Base-by-base conservation (phyloP, 23 red algal genomes). In the Gracilaria caudata region DNA sequence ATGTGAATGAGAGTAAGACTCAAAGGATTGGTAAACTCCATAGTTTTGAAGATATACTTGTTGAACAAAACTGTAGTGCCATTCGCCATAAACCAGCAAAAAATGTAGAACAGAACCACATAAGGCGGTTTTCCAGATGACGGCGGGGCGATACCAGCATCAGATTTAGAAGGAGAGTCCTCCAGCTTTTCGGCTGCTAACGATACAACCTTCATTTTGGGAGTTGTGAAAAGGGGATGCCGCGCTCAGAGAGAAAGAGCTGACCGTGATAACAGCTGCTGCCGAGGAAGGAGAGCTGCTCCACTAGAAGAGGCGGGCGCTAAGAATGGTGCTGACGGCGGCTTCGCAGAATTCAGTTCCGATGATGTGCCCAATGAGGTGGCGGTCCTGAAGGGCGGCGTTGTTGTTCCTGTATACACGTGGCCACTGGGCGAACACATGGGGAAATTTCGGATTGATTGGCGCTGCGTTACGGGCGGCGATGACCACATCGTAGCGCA, bases 1-100 rank as follows among this genome's bases (percentile, higher is more conserved):
- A 96, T 91, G 78, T 96, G 94, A 68, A 96, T 82, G 16, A 91
- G 77, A 11, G 94, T 96, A 37, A 96, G 89, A 39, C 86, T 73
- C 59, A 96, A 72, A 25, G 94, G 94, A 58, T 82, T 80, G 3
- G 70, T 68, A 35, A 96, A 96, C 17, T 80, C 37, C 45, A 91
- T 58, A 9, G 71, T 81, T 8, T 96, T 83, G 81, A 90, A 96
- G 57, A 91, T 92, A 68, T 85, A 96, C 76, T 92, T 96, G 94
- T 96, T 96, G 66, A 91, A 73, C 41, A 96, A 58, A 25, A 96
- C 82, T 40, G 94, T 96, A 3, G 90, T 86, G n/a, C 90, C 90
- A 74, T 93, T 93, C 3, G 90, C 90, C 7, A 86, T 46, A 61
- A 93, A 93, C 90, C 90, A 93, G 73, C 74, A 80, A 28, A 85